Base-by-base conservation (phyloP, 2,329 filamentous ascomycete species). In the Trichoderma asperellum region DNA sequence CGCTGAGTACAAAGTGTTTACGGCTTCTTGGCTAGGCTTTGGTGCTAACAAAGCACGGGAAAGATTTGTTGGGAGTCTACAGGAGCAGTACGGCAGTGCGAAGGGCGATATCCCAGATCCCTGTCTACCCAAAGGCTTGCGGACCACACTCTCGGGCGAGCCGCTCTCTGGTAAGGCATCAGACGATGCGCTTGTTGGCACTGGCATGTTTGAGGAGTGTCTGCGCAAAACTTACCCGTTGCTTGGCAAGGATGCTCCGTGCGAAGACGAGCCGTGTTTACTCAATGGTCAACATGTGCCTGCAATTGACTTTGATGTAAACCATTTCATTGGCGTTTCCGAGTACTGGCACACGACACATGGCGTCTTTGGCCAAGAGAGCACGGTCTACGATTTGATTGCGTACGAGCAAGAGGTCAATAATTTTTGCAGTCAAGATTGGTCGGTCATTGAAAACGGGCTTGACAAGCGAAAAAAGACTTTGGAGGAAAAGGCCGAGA, bases 291-390 rank as follows among this genome's bases (percentile, higher is more conserved):
- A 95, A 72, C 94, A 98, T 77, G 94, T 96, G 1, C 96, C 96
- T 1, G 92, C 93, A 4, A 97, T 99, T 72, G 96, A 99, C 78
- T 99, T 98, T 76, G 91, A 96, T 71, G 90, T 98, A 43, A 99
- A 99, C 75, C 96, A 97, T 78, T 99, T 99, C 76, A 91, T 99
- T 34, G 96, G 96, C 12, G 95, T 99, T 4, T 98, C 95, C 0
- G 96, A 99, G 77, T 99, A 97, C 80, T 99, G 96, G 95, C 96
- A 99, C 79, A 97, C 95, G 0, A 99, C 96, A 0, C 96, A 99
- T 75, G 94, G 96, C 67, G 91, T 98, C 2, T 98, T 99, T 74
- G 89, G 89, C 4, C 89, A 92, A 72, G 86, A 88, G 71, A 91
- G 92, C 73, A 92, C 94, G 73, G 89, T 92, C 0, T 99, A 98